phyloP scores from a whole-genome alignment of 768 basidiomycete genomes.

The Leccinum ochraceum region DNA sequence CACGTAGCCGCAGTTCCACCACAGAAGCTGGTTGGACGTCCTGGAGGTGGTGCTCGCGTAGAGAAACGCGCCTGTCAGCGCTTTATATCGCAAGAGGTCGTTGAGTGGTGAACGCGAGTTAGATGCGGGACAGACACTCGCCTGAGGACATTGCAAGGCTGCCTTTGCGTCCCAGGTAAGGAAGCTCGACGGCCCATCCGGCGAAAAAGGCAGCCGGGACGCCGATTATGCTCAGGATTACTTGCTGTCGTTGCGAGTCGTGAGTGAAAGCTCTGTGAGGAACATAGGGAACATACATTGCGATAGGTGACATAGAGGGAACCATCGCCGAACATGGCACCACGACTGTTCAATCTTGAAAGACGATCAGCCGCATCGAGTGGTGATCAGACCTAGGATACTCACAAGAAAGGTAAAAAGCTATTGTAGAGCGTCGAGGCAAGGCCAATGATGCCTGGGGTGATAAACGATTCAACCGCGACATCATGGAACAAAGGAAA shows the following conservation, averaged over 20 bases:
- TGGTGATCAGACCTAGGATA: background rate
- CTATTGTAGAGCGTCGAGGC: slow-evolving; percentile 68
- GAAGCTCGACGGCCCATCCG: slow-evolving; percentile 69
- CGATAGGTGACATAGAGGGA: slow-evolving; percentile 72
- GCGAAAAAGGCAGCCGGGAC: slow-evolving; percentile 73
- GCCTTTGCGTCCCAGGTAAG: slow-evolving; percentile 63
- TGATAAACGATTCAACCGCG: background rate
- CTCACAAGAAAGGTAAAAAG: slow-evolving; percentile 55
- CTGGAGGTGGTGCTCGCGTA: slow-evolving; percentile 75
- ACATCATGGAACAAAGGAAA: background rate
- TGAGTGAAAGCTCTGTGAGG: slow-evolving; percentile 2
- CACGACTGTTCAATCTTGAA: slow-evolving; percentile 58
- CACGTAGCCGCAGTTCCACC: slow-evolving; percentile 80
- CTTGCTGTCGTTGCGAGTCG: slow-evolving; percentile 45
- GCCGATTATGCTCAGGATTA: slow-evolving; percentile 66
- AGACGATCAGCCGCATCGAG: background rate
- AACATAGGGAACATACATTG: slow-evolving; percentile 44
- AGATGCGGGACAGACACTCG: slow-evolving; percentile 35
- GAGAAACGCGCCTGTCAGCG: slow-evolving; percentile 73
- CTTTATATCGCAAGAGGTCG: slow-evolving; percentile 46
- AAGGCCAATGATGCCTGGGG: slow-evolving; percentile 67
- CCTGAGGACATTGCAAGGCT: slow-evolving; percentile 65
- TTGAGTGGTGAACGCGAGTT: slow-evolving; percentile 37
- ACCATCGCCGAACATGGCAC: slow-evolving; percentile 68
- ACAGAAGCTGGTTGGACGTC: slow-evolving; percentile 65